Conservation (phyloP, 257 asterid species). For the Solanum bulbocastanum region DNA sequence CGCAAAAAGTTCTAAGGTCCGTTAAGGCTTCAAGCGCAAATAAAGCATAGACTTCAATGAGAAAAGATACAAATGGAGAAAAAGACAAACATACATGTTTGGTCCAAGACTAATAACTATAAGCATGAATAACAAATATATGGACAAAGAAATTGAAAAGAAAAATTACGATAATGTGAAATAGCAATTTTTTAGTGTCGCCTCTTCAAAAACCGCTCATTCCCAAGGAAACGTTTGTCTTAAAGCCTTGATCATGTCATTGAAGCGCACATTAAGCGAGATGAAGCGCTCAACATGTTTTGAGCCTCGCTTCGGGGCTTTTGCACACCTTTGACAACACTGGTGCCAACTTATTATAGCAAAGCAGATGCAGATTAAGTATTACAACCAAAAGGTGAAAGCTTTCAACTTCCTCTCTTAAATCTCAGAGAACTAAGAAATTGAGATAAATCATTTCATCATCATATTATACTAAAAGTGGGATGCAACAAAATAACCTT, state of each 20-base stretch:
- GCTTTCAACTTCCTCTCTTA: neutral
- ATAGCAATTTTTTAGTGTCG: neutral
- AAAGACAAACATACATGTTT: neutral
- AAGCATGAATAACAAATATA: neutral
- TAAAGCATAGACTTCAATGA: neutral
- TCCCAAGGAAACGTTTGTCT: neutral
- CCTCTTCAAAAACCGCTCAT: neutral
- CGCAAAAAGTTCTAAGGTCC: neutral
- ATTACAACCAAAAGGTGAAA: neutral
- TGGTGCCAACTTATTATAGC: neutral
- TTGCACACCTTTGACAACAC: neutral
- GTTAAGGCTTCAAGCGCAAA: neutral
- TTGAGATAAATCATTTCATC: neutral
- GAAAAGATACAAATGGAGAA: neutral
- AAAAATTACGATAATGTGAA: neutral
- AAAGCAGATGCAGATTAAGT: neutral
- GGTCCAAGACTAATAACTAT: neutral
- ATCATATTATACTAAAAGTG: neutral
- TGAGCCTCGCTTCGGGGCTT: neutral
- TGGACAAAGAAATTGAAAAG: neutral
- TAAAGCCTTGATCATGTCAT: neutral
- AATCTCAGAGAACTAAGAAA: neutral
- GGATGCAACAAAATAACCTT: neutral
- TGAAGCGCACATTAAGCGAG: neutral
- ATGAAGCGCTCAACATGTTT: neutral